Percentiles rank a stretch among this genome's conserved stretches.
Evolutionary conservation across 805 yeast genomes (phyloP).

Genomic region (Candida nitratophila): DNA sequence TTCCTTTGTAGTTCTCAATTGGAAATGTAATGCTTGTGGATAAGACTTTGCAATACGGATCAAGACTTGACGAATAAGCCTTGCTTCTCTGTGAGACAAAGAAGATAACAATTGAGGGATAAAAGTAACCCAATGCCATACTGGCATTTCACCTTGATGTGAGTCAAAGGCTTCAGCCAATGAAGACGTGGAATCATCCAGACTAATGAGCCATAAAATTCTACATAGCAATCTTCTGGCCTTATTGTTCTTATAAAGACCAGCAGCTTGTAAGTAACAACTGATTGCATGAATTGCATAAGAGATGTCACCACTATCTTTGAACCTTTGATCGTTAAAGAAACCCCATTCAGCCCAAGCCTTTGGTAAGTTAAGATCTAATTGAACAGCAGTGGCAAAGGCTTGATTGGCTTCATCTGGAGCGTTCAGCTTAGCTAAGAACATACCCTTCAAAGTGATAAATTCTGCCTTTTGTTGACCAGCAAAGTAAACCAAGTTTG

Average conservation of each 20-base stretch:
- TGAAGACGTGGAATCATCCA: constrained; percentile 80
- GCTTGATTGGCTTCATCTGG: constrained; percentile 96
- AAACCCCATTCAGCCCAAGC: constrained; percentile 99
- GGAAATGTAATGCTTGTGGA: constrained; percentile 97
- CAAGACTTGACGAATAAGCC: constrained; percentile 78
- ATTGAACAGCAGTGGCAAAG: constrained; percentile 95
- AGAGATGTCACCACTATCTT: constrained; percentile 70
- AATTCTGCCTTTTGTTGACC: constrained; percentile 98
- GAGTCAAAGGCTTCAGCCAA: constrained; percentile 83
- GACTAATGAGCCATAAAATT: constrained; percentile 85
- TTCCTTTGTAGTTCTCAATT: constrained; percentile 88
- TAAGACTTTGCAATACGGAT: constrained; percentile 91
- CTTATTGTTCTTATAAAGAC: constrained; percentile 87
- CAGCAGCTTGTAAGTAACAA: constrained; percentile 96
- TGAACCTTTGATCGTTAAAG: constrained; percentile 82
- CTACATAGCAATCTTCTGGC: constrained; percentile 83
- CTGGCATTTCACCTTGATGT: constrained; percentile 94
- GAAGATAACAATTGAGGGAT: constrained; percentile 91
- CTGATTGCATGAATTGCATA: constrained; percentile 91
- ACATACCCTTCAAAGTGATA: constrained; percentile 97
- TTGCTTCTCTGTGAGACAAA: constrained; percentile 85
- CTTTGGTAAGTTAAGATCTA: constrained; percentile 87
- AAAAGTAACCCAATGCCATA: constrained; percentile 98
- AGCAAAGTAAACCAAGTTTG: constrained; percentile 92
- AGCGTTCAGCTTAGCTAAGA: constrained; percentile 82